Evolutionary conservation across 139 green algal genomes (phyloP).

Genomic region (Chlamydomonas asymmetrica): DNA sequence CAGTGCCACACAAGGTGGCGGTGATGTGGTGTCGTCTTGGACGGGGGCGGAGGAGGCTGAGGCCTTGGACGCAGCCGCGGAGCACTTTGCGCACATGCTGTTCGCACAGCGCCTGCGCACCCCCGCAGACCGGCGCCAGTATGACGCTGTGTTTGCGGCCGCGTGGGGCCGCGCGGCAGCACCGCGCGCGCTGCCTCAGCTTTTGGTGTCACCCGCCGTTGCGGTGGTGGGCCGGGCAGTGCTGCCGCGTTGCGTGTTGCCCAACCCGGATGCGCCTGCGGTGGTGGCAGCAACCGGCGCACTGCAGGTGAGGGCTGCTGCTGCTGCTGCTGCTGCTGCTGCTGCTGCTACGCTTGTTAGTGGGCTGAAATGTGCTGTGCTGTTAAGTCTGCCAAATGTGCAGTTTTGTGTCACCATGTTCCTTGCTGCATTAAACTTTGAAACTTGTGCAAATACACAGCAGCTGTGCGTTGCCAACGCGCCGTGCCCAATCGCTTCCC

Average conservation of each 20-base stretch:
- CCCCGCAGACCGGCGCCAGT: conserved; percentile 57
- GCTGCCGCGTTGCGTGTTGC: neutral
- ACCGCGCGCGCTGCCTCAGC: neutral
- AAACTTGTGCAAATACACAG: no score
- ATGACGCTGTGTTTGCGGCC: conserved; percentile 46
- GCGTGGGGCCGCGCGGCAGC: conserved; percentile 48
- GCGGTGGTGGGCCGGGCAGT: conserved; percentile 29
- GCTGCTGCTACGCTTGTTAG: neutral
- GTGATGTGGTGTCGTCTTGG: neutral
- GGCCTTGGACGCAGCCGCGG: conserved; percentile 51
- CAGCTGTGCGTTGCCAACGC: no score
- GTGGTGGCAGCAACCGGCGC: neutral
- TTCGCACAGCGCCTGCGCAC: conserved; percentile 85
- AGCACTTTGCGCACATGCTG: conserved; percentile 73
- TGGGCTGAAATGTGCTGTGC: no score
- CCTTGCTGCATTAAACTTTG: no score
- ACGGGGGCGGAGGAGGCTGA: conserved; percentile 4
- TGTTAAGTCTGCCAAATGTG: no score
- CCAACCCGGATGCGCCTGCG: neutral
- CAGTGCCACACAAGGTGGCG: neutral
- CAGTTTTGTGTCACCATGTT: no score
- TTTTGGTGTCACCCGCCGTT: conserved; percentile 12
- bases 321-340: neutral
- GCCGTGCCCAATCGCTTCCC: no score
- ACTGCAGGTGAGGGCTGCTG: neutral